phyloP scores from a whole-genome alignment of 192 early-diverging fungal genomes.

The Backusella liffmaniae region DNA sequence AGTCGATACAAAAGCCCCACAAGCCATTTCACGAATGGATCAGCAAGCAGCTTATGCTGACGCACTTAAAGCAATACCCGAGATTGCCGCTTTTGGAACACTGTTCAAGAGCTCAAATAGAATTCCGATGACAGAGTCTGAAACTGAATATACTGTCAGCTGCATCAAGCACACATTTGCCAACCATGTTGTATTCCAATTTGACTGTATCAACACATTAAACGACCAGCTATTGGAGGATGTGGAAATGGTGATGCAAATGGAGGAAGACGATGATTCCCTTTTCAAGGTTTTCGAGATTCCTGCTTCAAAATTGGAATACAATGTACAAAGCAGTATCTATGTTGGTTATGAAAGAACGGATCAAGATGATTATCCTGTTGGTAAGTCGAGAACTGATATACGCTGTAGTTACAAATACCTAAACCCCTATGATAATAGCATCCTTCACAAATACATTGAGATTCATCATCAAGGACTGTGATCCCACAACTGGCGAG shows the following conservation, averaged over 20 bases:
- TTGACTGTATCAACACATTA: constrained; percentile 92
- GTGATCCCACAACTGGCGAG: constrained; percentile 91
- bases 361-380: constrained; percentile 54
- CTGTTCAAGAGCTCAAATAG: constrained; percentile 86
- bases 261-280: constrained; percentile 59
- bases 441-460: constrained; percentile 84
- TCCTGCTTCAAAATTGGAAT: constrained; percentile 72
- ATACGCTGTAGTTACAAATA: not conserved
- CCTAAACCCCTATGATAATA: constrained; percentile 16
- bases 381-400: constrained; percentile 41
- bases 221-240: constrained; percentile 92
- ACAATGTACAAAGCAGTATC: constrained; percentile 70
- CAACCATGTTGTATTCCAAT: constrained; percentile 93
- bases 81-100: constrained; percentile 80
- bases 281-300: constrained; percentile 69
- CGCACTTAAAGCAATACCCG: constrained; percentile 76
- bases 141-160: constrained; percentile 93
- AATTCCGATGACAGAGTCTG: constrained; percentile 86
- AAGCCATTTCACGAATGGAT: constrained; percentile 36
- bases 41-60: constrained; percentile 75
- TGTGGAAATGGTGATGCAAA: constrained; percentile 78
- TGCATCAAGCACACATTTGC: constrained; percentile 94
- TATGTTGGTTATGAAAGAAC: constrained; percentile 86
- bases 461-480: constrained; percentile 91
- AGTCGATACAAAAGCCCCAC: not conserved